Evolutionary conservation across 2,329 filamentous ascomycete genomes (phyloP).

Genomic region (Paramyrothecium sp.): DNA sequence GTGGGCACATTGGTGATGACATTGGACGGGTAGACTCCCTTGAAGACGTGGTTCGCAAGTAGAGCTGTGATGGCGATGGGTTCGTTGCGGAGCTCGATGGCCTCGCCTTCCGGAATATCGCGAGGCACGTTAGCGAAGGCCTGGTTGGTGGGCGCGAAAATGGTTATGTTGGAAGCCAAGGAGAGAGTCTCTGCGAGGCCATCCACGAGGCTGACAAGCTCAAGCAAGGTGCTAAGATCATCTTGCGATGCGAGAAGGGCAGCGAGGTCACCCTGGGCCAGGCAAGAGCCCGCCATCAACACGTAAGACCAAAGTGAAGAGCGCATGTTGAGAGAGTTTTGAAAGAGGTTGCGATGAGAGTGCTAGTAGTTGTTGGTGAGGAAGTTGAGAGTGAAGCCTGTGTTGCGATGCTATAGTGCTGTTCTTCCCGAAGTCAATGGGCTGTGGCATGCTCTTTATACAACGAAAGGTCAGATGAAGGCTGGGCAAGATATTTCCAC

Average conservation of each 20-base stretch:
- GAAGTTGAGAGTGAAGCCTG: too few species aligned
- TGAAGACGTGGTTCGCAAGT: constrained; percentile 29
- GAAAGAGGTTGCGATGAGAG: background rate
- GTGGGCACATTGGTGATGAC: constrained; percentile 24
- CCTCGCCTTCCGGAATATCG: constrained; percentile 28
- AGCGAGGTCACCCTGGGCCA: constrained; percentile 13
- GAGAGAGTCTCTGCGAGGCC: constrained; percentile 27
- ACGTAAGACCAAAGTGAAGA: constrained; percentile 8
- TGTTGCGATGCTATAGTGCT: too few species aligned
- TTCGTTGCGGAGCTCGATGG: constrained; percentile 25
- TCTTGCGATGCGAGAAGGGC: constrained; percentile 13
- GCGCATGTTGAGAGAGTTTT: constrained; percentile 7
- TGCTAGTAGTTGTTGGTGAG: too few species aligned
- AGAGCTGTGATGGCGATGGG: constrained; percentile 27
- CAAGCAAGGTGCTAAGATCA: constrained; percentile 13
- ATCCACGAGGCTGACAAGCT: constrained; percentile 14
- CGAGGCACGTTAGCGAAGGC: constrained; percentile 29
- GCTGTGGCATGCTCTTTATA: too few species aligned
- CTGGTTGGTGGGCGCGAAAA: constrained; percentile 32
- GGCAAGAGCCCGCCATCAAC: constrained; percentile 10
- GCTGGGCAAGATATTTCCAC: too few species aligned
- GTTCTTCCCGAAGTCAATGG: too few species aligned
- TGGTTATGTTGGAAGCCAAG: constrained; percentile 29
- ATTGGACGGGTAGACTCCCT: constrained; percentile 24
- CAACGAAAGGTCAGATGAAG: too few species aligned